phyloP scores from a whole-genome alignment of 1,139 yeast species.

The Debaryomyces fabryi region DNA sequence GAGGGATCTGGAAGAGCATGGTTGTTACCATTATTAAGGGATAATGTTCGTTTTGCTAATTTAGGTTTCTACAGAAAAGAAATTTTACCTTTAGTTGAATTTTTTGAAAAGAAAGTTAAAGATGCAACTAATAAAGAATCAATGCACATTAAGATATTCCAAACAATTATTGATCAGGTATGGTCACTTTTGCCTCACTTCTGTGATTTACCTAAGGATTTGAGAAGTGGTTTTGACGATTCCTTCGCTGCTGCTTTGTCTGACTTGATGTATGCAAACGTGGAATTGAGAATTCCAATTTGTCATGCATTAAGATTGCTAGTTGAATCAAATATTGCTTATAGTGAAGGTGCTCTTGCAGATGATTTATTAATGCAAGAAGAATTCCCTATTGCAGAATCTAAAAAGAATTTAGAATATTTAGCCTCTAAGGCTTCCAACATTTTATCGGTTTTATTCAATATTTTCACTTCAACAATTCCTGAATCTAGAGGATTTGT shows the following conservation, averaged over 20 bases:
- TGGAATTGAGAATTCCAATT: conserved; percentile 72
- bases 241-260: conserved; percentile 77
- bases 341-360: conserved; percentile 59
- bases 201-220: conserved; percentile 83
- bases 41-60: conserved; percentile 73
- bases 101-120: conserved; percentile 53
- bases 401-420: conserved; percentile 61
- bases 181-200: conserved; percentile 92
- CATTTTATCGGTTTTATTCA: conserved; percentile 82
- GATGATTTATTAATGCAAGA: conserved; percentile 62
- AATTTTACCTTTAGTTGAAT: conserved; percentile 68
- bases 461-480: conserved; percentile 83
- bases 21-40: conserved; percentile 91
- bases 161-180: conserved; percentile 84
- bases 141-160: conserved; percentile 71
- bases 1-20: conserved; percentile 83
- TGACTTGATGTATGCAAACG: conserved; percentile 72
- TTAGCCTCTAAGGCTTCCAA: conserved; percentile 70
- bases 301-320: conserved; percentile 80
- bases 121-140: conserved; percentile 54
- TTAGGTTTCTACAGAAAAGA: conserved; percentile 63
- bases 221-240: conserved; percentile 63
- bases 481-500: conserved; percentile 85
- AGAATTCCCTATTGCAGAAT: conserved; percentile 58
- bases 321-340: conserved; percentile 75